Conservation (phyloP, 768 basidiomycete genomes). For the Cystofilobasidium ferigula region DNA sequence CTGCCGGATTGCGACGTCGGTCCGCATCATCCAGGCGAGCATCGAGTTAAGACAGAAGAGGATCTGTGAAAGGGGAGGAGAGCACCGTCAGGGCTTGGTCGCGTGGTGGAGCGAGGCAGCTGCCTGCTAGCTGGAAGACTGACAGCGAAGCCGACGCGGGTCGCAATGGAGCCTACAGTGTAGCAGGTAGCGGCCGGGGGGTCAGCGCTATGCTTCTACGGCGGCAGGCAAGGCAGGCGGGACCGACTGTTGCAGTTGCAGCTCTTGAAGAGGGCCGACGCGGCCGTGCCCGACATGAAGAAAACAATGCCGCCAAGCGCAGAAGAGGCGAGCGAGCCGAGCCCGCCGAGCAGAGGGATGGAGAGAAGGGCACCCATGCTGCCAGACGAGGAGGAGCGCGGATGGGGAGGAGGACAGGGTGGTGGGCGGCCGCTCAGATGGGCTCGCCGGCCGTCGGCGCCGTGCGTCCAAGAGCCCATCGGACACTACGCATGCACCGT, state of each 20-base stretch:
- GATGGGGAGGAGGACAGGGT: not conserved
- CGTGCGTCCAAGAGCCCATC: too few relatives aligned
- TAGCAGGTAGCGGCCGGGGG: not conserved
- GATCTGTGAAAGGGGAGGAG: conserved; percentile 46
- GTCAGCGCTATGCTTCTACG: too few relatives aligned
- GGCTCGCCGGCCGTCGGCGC: too few relatives aligned
- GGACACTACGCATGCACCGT: too few relatives aligned
- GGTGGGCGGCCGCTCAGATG: too few relatives aligned
- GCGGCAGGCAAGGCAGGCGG: too few relatives aligned
- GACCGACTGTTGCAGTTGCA: conserved; percentile 79
- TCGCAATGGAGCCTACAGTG: conserved; percentile 65
- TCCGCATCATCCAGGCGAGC: conserved; percentile 93
- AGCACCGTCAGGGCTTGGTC: not conserved
- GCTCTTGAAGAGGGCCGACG: conserved; percentile 93
- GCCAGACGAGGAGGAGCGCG: not conserved
- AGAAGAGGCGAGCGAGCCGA: conserved; percentile 47
- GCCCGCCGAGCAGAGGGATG: conserved; percentile 40
- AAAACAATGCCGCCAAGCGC: conserved; percentile 60
- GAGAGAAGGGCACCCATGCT: conserved; percentile 42
- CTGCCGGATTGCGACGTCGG: conserved; percentile 68
- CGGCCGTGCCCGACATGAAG: conserved; percentile 41
- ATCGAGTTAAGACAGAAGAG: conserved; percentile 94
- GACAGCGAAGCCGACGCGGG: conserved; percentile 88
- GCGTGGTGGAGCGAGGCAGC: not conserved
- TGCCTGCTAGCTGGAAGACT: conserved; percentile 32